A percentile compares a stretch with the other conserved stretches of the same genome.
Evolutionary conservation across 108 stramenopile species (phyloP).

Genomic region (Seminavis robusta): DNA sequence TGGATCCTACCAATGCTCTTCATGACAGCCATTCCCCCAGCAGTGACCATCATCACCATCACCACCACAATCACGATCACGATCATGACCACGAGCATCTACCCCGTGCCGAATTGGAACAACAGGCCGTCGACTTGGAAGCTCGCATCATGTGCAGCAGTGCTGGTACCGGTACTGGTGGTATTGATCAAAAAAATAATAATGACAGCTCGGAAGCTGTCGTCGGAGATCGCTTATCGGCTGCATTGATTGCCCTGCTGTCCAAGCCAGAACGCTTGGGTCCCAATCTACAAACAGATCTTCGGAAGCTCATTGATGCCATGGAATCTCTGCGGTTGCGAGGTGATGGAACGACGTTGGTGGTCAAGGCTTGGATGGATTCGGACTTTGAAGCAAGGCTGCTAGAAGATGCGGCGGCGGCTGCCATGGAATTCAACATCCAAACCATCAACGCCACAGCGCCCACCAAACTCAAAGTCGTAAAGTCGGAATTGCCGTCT

Average conservation of each 20-base stretch:
- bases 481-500: slow-evolving; percentile 49
- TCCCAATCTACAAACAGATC: slow-evolving; percentile 28
- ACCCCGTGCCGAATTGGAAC: slow-evolving; percentile 25
- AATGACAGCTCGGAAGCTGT: too few relatives aligned
- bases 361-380: slow-evolving; percentile 52
- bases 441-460: slow-evolving; percentile 55
- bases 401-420: slow-evolving; percentile 41
- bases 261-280: too few relatives aligned
- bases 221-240: too few relatives aligned
- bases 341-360: slow-evolving; percentile 32
- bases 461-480: slow-evolving; percentile 51
- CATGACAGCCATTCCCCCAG: slow-evolving; percentile 14
- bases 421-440: slow-evolving; percentile 52
- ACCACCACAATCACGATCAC: slow-evolving; percentile 16
- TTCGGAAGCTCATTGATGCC: slow-evolving; percentile 34
- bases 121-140: slow-evolving; percentile 29
- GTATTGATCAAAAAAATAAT: slow-evolving; percentile 25
- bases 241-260: too few relatives aligned
- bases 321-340: slow-evolving; percentile 30
- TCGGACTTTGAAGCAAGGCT: slow-evolving; percentile 35
- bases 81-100: slow-evolving; percentile 31
- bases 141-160: slow-evolving; percentile 30
- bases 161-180: slow-evolving; percentile 25
- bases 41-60: slow-evolving; percentile 9
- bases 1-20: slow-evolving; percentile 10